Evolutionary conservation across 2,329 filamentous ascomycete species (phyloP).

Genomic region (Sporothrix luriei): DNA sequence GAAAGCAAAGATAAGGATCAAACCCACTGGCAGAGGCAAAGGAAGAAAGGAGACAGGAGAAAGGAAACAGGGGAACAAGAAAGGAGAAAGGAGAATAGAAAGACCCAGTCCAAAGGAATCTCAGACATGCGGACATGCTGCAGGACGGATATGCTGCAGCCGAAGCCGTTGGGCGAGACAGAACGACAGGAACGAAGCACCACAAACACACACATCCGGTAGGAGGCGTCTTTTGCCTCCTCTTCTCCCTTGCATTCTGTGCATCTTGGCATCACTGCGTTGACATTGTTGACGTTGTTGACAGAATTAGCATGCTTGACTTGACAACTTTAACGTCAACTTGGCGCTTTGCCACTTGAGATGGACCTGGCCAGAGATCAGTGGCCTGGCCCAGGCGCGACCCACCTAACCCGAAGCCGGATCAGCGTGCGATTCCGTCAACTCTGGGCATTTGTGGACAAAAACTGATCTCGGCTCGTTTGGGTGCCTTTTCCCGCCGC

Average conservation of each 20-base stretch:
- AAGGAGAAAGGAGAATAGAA: constrained; percentile 3
- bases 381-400: too few species aligned
- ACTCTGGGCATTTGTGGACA: neutral
- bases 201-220: neutral
- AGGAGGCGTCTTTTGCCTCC: neutral
- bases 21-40: neutral
- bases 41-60: neutral
- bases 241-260: constrained; percentile 11
- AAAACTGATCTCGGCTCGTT: constrained; percentile 18
- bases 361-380: neutral
- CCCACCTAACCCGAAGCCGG: constrained; percentile 26
- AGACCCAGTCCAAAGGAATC: neutral
- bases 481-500: constrained; percentile 25
- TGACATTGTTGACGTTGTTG: neutral
- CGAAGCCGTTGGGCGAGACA: constrained; percentile 19
- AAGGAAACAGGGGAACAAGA: too few species aligned
- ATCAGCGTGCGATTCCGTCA: constrained; percentile 4
- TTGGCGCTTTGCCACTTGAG: neutral
- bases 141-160: neutral
- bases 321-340: too few species aligned
- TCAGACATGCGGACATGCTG: constrained; percentile 2
- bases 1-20: too few species aligned
- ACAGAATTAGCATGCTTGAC: too few species aligned
- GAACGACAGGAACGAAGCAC: neutral
- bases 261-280: neutral